phyloP scores from a whole-genome alignment of 2,329 filamentous ascomycete genomes.

The Huntiella abstrusa region DNA sequence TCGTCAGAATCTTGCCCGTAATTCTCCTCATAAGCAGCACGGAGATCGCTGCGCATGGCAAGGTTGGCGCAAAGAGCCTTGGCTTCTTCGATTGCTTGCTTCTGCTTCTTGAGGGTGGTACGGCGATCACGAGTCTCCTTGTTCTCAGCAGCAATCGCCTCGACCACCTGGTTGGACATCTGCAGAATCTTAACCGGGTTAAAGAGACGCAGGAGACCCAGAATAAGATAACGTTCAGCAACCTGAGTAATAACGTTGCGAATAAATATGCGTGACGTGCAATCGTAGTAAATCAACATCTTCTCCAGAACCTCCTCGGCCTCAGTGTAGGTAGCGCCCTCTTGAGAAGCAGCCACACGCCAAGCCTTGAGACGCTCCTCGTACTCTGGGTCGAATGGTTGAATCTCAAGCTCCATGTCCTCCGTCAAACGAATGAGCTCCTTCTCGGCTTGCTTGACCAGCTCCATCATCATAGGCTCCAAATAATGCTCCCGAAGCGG shows the following conservation, averaged over 20 bases:
- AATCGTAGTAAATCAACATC: constrained; percentile 36
- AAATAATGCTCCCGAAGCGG: constrained; percentile 30
- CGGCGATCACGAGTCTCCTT: constrained; percentile 33
- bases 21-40: constrained; percentile 18
- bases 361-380: constrained; percentile 30
- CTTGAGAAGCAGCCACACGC: constrained; percentile 24
- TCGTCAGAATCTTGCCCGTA: constrained; percentile 10
- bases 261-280: constrained; percentile 32
- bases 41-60: constrained; percentile 32
- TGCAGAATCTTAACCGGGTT: constrained; percentile 32
- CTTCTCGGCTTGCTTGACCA: constrained; percentile 27
- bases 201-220: constrained; percentile 32
- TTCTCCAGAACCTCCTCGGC: constrained; percentile 35
- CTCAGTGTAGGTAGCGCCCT: constrained; percentile 29
- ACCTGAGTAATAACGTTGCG: constrained; percentile 34
- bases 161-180: constrained; percentile 26
- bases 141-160: constrained; percentile 33
- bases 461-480: constrained; percentile 27
- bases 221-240: constrained; percentile 30
- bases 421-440: constrained; percentile 28
- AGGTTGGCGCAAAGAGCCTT: constrained; percentile 29
- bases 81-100: constrained; percentile 31
- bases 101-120: constrained; percentile 27
- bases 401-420: constrained; percentile 33
- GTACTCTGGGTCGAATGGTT: constrained; percentile 34